Conservation (phyloP, 371 early-diverging fungal genomes). For the Syncephalastrum contaminatum region DNA sequence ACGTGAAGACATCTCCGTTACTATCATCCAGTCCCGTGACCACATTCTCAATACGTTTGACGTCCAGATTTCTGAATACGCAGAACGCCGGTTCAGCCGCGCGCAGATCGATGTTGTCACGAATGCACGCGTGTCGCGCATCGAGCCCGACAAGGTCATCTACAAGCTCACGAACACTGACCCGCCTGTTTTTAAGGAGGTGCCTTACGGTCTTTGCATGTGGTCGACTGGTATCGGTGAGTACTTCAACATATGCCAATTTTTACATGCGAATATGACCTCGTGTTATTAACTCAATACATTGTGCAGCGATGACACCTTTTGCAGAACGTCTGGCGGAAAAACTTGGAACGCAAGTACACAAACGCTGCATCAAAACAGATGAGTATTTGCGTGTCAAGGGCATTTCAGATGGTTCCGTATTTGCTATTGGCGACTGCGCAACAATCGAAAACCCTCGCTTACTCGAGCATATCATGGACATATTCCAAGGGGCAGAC, state of each 20-base stretch:
- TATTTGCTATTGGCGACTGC: conserved; percentile 90
- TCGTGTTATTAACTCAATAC: background rate
- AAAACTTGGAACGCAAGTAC: conserved; percentile 51
- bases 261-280: too few relatives aligned
- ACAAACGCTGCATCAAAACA: conserved; percentile 68
- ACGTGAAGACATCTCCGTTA: conserved; percentile 66
- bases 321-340: conserved; percentile 57
- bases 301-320: conserved; percentile 59
- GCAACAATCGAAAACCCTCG: conserved; percentile 75
- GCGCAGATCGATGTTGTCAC: conserved; percentile 74
- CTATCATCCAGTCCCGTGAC: conserved; percentile 71
- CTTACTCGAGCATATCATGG: conserved; percentile 53
- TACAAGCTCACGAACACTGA: conserved; percentile 19
- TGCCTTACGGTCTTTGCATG: conserved; percentile 74
- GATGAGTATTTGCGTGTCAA: conserved; percentile 72
- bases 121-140: conserved; percentile 66
- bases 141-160: conserved; percentile 45
- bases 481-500: conserved; percentile 54
- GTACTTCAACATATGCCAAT: background rate
- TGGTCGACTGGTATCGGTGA: conserved; percentile 88
- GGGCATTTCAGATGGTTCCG: conserved; percentile 59
- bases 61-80: conserved; percentile 61
- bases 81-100: conserved; percentile 72
- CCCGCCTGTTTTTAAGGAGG: conserved; percentile 19
- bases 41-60: conserved; percentile 87